phyloP scores from a whole-genome alignment of 164 flowering plant genomes.

The Houttuynia cordata region DNA sequence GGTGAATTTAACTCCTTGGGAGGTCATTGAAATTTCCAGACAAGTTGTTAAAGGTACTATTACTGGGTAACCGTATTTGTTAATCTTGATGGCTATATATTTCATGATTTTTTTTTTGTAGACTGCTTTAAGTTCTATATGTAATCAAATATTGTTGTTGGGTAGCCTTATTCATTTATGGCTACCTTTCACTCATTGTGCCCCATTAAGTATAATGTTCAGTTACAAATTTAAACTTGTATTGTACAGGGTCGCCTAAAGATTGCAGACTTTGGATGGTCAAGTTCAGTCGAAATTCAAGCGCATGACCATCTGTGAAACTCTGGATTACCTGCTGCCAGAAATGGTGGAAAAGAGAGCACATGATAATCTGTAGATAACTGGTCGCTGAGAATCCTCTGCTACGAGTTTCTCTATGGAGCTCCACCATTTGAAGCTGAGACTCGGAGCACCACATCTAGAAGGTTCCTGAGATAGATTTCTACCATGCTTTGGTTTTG shows the following conservation, averaged over 20 bases:
- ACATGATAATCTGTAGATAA: conserved; percentile 86
- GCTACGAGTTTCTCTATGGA: conserved; percentile 90
- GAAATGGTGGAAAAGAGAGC: conserved; percentile 89
- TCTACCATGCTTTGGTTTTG: background rate
- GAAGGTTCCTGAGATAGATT: conserved; percentile 27
- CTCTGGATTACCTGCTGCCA: conserved; percentile 88
- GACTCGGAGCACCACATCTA: conserved; percentile 61
- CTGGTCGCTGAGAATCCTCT: conserved; percentile 90
- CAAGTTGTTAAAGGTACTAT: too few relatives aligned
- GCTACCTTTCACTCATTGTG: too few relatives aligned
- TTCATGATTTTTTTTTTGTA: too few relatives aligned
- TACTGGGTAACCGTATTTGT: too few relatives aligned
- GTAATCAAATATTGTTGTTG: too few relatives aligned
- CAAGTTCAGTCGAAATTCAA: conserved; percentile 75
- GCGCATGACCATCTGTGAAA: conserved; percentile 91
- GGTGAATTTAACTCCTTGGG: too few relatives aligned
- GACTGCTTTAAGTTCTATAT: too few relatives aligned
- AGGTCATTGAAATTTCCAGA: too few relatives aligned
- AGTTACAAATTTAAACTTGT: background rate
- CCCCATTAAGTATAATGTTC: too few relatives aligned
- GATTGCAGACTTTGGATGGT: conserved; percentile 98
- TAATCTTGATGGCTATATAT: too few relatives aligned
- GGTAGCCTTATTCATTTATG: too few relatives aligned
- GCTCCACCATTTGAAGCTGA: conserved; percentile 91
- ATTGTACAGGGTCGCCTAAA: conserved; percentile 65